Conservation (phyloP, 1,139 yeast genomes). For the Taphrina communis region DNA sequence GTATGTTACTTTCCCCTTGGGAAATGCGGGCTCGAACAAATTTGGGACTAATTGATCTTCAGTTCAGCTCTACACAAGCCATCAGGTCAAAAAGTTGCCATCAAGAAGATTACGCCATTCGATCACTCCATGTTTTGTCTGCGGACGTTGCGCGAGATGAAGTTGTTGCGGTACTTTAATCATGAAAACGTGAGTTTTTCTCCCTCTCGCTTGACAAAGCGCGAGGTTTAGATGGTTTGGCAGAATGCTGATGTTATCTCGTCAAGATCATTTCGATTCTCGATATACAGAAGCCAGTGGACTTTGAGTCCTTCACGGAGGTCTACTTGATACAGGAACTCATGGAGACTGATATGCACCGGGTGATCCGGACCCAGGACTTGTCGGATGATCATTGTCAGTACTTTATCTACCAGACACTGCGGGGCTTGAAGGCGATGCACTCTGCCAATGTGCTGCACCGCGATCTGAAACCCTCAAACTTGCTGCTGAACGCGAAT, state of each 20-base stretch:
- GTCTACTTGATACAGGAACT: constrained; percentile 91
- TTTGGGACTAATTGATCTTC: neutral
- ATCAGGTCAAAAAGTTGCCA: constrained; percentile 87
- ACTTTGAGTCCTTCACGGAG: constrained; percentile 76
- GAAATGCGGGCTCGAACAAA: neutral
- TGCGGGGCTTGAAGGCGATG: constrained; percentile 86
- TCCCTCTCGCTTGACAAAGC: neutral
- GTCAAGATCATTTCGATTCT: constrained; percentile 72
- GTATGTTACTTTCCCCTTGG: constrained; percentile 35
- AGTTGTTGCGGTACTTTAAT: constrained; percentile 80
- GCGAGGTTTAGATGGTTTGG: no score
- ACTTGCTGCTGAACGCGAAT: constrained; percentile 81
- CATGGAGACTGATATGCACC: constrained; percentile 94
- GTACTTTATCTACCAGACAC: constrained; percentile 86
- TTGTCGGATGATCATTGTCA: constrained; percentile 91
- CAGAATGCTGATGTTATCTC: neutral
- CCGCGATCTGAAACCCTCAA: constrained; percentile 90
- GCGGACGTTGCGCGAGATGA: constrained; percentile 86
- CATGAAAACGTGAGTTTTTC: constrained; percentile 69
- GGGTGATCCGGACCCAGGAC: constrained; percentile 84
- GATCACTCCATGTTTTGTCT: constrained; percentile 90
- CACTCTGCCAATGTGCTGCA: constrained; percentile 92
- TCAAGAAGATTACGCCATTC: constrained; percentile 92
- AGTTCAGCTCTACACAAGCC: constrained; percentile 84
- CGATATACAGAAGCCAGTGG: constrained; percentile 86